Percentiles rank a stretch among this genome's conserved stretches.
Conservation (phyloP, 805 yeast genomes). For the Starmerella khaoyaiensis region DNA sequence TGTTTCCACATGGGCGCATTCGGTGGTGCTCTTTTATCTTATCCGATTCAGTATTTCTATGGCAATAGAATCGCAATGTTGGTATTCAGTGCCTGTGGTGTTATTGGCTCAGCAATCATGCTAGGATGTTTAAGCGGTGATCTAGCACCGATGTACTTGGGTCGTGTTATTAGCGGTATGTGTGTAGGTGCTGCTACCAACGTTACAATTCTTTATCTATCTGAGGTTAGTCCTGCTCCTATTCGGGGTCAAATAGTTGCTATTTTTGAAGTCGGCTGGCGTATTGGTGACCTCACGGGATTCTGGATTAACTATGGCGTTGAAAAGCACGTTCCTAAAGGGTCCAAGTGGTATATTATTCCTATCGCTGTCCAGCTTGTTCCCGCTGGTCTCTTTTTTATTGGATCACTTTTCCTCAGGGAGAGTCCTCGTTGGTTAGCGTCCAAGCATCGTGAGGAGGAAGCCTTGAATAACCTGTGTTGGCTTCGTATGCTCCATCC, state of each 20-base stretch:
- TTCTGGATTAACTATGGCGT: slow-evolving; percentile 14
- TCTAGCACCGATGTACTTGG: slow-evolving; percentile 7
- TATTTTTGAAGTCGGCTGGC: slow-evolving; percentile 11
- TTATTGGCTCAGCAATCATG: slow-evolving; percentile 10
- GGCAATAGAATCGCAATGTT: slow-evolving; percentile 7
- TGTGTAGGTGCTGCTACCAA: slow-evolving; percentile 9
- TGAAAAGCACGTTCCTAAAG: slow-evolving; percentile 3
- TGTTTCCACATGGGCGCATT: slow-evolving; percentile 12
- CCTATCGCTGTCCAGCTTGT: slow-evolving; percentile 34
- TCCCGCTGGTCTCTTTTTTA: slow-evolving; percentile 36
- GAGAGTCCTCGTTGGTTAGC: slow-evolving; percentile 37
- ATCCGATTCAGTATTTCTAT: slow-evolving; percentile 8
- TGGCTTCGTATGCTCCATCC: slow-evolving; percentile 11
- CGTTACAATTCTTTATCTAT: slow-evolving; percentile 8
- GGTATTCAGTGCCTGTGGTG: slow-evolving; percentile 4
- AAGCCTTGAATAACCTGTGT: slow-evolving; percentile 5
- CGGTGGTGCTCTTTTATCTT: slow-evolving; percentile 9
- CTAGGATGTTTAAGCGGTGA: slow-evolving; percentile 6
- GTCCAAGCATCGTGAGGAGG: slow-evolving; percentile 8
- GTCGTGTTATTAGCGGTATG: slow-evolving; percentile 11
- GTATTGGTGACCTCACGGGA: slow-evolving; percentile 9
- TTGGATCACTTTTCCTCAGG: slow-evolving; percentile 31
- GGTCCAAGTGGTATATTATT: slow-evolving; percentile 3
- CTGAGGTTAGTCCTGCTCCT: slow-evolving; percentile 10
- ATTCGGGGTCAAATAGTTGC: slow-evolving; percentile 11